Conservation (phyloP, 2,329 filamentous ascomycete genomes). For the Lecanicillium sp. region DNA sequence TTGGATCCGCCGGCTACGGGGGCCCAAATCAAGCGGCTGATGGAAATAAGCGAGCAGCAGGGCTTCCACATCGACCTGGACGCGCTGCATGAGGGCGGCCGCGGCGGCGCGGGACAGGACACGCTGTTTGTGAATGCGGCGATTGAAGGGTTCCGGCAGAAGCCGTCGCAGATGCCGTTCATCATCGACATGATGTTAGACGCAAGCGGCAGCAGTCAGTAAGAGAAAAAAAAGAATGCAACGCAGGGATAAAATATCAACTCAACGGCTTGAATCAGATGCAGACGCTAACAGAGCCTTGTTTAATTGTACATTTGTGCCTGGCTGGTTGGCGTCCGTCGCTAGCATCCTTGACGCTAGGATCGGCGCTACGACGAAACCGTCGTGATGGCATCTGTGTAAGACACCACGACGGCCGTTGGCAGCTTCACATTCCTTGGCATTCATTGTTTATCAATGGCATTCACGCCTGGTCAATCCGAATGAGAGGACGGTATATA, state of each 20-base stretch:
- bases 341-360: slow-evolving; percentile 2
- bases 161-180: slow-evolving; percentile 45
- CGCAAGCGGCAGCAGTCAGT: slow-evolving; percentile 5
- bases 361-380: no score
- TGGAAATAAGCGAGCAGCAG: slow-evolving; percentile 21
- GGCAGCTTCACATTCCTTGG: no score
- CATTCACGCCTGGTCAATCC: no score
- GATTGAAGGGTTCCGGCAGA: slow-evolving; percentile 39
- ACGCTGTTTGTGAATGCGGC: slow-evolving; percentile 58
- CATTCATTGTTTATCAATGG: no score
- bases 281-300: no score
- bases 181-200: slow-evolving; percentile 43
- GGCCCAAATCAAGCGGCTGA: slow-evolving; percentile 17
- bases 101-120: slow-evolving; percentile 31
- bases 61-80: slow-evolving; percentile 34
- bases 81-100: no score
- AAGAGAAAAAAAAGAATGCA: neutral
- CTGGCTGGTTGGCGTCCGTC: no score
- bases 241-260: slow-evolving; percentile 3
- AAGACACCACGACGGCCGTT: no score
- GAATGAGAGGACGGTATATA: neutral
- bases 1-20: slow-evolving; percentile 6
- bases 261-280: no score
- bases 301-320: no score
- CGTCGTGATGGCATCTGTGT: no score